Base-by-base conservation (phyloP, 1,139 yeast species). In the Pichia sp. region DNA sequence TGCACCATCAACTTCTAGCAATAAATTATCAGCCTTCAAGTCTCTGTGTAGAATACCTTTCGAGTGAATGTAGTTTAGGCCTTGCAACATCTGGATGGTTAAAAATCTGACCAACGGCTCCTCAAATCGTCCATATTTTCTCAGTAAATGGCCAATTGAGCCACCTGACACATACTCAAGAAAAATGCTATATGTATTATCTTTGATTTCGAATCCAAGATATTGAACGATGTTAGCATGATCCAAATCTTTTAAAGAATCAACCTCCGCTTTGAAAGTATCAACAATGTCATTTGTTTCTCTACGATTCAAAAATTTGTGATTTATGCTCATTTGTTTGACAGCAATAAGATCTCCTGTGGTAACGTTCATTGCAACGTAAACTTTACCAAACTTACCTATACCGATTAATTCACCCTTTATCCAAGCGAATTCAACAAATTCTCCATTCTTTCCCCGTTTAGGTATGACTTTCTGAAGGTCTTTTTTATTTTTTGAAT, bases 341-440 rank as follows among this genome's bases (percentile, higher is more conserved):
- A 95, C 99, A 0, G 99, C 99, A 71, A 95, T 84, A 96, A 95
- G 91, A 63, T 95, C 99, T 52, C 99, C 98, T 0, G 96, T 90
- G 0, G 98, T 93, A 16, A 90, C 95, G 67, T 95, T 95, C 63
- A 95, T 76, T 0, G 96, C 98, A 55, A 95, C 75, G 64, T 80
- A 93, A 0, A 95, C 99, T 44, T 88, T 85, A n/a, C 99, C 99
- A 74, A 91, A 95, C 0, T 97, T 91, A 0, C 99, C 99, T 55
- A 91, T 82, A 1, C 99, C 99, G 55, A 95, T 89, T 57, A 93
- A 75, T 63, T 91, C 98, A 74, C 99, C 99, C 66, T 90, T 90
- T 49, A 95, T 87, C 99, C 99, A 95, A 0, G 93, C 95, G 73
- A 91, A 90, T 68, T 89, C 96, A 62, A 85, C 86, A 62, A 80